phyloP scores from a whole-genome alignment of 179 eudicot species.

The Monotropa hypopitys region DNA sequence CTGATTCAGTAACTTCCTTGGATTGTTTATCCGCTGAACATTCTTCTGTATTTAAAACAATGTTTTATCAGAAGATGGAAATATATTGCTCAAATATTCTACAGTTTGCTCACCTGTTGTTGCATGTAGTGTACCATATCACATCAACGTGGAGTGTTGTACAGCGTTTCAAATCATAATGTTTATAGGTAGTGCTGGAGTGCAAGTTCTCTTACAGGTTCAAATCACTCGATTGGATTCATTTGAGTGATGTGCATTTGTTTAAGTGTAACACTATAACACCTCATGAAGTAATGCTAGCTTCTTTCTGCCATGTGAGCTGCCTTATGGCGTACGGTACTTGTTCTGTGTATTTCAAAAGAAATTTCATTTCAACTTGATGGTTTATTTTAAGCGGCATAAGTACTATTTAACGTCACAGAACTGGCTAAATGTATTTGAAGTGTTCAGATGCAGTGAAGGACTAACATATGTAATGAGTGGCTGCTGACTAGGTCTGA shows the following conservation, averaged over 20 bases:
- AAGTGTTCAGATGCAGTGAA: neutral
- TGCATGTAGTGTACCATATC: neutral
- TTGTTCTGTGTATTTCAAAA: neutral
- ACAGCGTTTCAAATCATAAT: neutral
- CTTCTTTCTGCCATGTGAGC: neutral
- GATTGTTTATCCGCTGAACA: neutral
- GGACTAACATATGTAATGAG: neutral
- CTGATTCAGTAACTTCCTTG: neutral
- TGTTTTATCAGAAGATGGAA: neutral
- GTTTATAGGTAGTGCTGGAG: neutral
- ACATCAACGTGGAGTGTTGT: neutral
- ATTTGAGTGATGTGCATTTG: too few relatives aligned
- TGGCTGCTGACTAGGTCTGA: neutral
- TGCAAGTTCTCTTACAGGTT: neutral
- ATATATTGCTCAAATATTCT: neutral
- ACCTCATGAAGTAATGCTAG: neutral
- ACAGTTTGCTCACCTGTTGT: neutral
- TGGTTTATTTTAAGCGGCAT: neutral
- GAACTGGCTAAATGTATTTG: neutral
- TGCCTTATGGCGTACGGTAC: neutral
- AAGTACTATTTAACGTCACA: neutral
- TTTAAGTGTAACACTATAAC: neutral
- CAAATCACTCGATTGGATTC: neutral
- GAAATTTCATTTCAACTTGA: neutral
- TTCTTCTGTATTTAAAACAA: neutral